Base-by-base conservation (phyloP, 2,329 filamentous ascomycete species). In the Colletotrichum spaethianum region DNA sequence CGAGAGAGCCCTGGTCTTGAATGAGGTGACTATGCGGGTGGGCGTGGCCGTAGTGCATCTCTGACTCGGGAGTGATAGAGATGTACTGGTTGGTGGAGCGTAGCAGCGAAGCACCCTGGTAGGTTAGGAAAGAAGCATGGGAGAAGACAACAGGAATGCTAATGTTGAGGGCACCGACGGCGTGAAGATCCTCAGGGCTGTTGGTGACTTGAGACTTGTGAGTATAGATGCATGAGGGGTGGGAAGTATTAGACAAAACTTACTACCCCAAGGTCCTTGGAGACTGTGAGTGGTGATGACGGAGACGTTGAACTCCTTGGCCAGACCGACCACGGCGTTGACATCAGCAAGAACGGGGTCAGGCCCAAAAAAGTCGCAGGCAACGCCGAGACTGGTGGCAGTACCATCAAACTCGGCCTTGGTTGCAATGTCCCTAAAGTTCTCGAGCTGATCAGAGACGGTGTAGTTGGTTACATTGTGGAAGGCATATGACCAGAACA, bases 61-160 rank as follows among this genome's bases (percentile, higher is more conserved):
- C 89, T 0, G 86, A 88, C 75, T 91, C 89, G 1, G 88, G 87
- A 0, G 89, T 90, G 70, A 88, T 88, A 63, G 87, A 88, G 52
- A 91, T 78, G 78, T 86, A 86, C 62, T 89, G 84, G 77, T 90
- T 86, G 2, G 83, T 83, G 0, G 78, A 71, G 14, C 86, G 85
- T 0, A 90, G 82, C 0, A 88, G 80, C 1, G 78, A 64, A 0
- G 80, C 80, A 18, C 85, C 83, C 0, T 73, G 68, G 0, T 81
- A 76, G 0, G 83, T 84, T 23, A 89, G 76, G 77, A 82, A 87
- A 18, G 80, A 81, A 0, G 81, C 86, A 74, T 90, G 89, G 0
- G 86, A 86, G 77, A 90, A 86, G 63, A 90, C 80, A 3, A 89
- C 78, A 0, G 88, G 86, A 16, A 83, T 83, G 38, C 79, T 79